Conservation (phyloP, 2,329 filamentous ascomycete genomes). For the Elsinoe perseae region DNA sequence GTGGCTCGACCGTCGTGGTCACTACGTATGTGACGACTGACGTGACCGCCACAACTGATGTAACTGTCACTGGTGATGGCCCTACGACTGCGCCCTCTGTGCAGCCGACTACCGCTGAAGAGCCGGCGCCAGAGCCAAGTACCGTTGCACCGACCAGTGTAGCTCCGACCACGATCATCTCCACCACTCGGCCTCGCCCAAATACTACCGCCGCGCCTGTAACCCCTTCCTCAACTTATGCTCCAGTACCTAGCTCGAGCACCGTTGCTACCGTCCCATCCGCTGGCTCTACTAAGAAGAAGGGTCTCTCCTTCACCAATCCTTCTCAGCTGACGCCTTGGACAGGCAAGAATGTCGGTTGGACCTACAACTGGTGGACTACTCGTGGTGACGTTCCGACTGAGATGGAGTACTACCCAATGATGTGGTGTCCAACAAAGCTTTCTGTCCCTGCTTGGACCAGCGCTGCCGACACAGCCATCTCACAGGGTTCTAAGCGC, state of each 20-base stretch:
- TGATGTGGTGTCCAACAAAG: constrained; percentile 51
- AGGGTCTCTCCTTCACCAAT: constrained; percentile 62
- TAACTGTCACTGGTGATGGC: constrained; percentile 35
- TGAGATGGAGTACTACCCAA: constrained; percentile 55
- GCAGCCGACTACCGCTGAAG: constrained; percentile 13
- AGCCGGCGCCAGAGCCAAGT: not conserved
- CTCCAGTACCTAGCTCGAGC: constrained; percentile 20
- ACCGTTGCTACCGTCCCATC: constrained; percentile 20
- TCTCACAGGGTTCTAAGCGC: constrained; percentile 47
- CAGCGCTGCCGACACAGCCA: constrained; percentile 43
- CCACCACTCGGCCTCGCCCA: not conserved
- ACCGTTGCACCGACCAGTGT: constrained; percentile 10
- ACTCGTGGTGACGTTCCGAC: constrained; percentile 36
- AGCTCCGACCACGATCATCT: constrained; percentile 10
- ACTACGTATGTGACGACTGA: constrained; percentile 24
- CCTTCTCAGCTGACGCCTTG: constrained; percentile 45
- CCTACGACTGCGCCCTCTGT: constrained; percentile 16
- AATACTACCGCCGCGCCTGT: not conserved
- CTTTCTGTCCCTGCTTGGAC: constrained; percentile 46
- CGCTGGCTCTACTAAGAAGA: constrained; percentile 43
- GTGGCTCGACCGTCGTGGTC: constrained; percentile 3
- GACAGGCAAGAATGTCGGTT: constrained; percentile 42
- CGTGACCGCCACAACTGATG: constrained; percentile 35
- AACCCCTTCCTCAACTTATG: constrained; percentile 5
- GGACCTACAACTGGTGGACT: constrained; percentile 62